Base-by-base conservation (phyloP, 352 stramenopile species). In the Phytophthora sansomeana region DNA sequence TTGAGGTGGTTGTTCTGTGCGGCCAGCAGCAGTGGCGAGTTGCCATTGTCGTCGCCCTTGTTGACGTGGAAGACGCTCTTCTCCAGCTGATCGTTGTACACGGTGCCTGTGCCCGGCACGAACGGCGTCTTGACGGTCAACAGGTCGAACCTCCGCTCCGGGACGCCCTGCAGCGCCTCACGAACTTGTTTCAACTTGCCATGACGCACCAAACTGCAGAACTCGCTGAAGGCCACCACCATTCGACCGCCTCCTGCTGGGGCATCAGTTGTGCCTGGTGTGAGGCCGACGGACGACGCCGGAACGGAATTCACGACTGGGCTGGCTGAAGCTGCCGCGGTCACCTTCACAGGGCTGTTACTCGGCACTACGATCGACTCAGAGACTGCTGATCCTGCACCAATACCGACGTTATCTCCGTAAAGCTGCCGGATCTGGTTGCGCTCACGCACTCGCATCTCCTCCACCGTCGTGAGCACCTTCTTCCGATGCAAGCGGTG, bases 401-500 rank as follows among this genome's bases (percentile, higher is more conserved):
- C 11, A 19, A 58, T 29, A 17, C 43, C 60, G 33, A 39, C 50
- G 41, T 7, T 43, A 33, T 61, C 57, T 8, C 72, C 75, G 50
- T 84, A 87, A 13, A 92, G 54, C 24, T 74, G 59, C 35, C 70
- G 71, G 67, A 85, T 79, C 53, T 78, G 72, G 49, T 80, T 71
- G 24, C 69, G 69, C 54, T 93, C 85, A 14, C 66, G 43, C 41
- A 85, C 78, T 3, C 82, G 77, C 24, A 96, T 72, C 19, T 95
- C 81, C 29, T 88, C 75, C 19, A 97, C 81, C 1, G 84, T 87
- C 24, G 89, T 96, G n/a, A 99, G 69, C 36, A 98, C 94, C 69
- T 98, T 99, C 75, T 99, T 99, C 10, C 96, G 90, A 70, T 99
- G 96, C 17, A 99, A 78, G 9, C 83, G 83, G 66, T 98, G 95